These are phyloP conservation scores for Cercospora brassicicola DNA, from an alignment of 2,329 filamentous ascomycete genomes.

Conservation along the genomic window DNA sequence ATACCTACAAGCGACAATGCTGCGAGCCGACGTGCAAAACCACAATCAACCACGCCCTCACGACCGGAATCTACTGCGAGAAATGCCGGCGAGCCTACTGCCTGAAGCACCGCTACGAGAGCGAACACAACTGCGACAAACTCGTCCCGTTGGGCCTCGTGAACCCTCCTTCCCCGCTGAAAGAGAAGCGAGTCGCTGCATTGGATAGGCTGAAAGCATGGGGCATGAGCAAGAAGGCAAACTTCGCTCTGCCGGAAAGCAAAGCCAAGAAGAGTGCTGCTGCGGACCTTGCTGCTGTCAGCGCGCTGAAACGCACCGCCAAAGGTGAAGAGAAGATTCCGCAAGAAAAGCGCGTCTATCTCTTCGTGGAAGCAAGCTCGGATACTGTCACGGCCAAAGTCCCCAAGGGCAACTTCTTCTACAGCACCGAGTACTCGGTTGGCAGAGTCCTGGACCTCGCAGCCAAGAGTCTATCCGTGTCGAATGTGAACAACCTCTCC, in stretches of 20 bases:
- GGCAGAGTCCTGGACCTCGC: conserved; percentile 78
- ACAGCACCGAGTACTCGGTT: conserved; percentile 75
- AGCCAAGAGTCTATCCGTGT: conserved; percentile 72
- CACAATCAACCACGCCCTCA: conserved; percentile 66
- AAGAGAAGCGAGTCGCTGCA: conserved; percentile 69
- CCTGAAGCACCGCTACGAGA: conserved; percentile 70
- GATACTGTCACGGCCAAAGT: conserved; percentile 81
- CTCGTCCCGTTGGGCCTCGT: conserved; percentile 62
- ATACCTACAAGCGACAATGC: conserved; percentile 68
- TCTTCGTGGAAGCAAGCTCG: conserved; percentile 86
- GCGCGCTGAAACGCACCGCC: conserved; percentile 77
- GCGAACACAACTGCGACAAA: conserved; percentile 83
- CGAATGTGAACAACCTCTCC: conserved; percentile 80
- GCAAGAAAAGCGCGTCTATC: conserved; percentile 80
- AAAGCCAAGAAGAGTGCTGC: conserved; percentile 55
- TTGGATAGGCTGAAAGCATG: conserved; percentile 76
- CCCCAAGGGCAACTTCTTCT: conserved; percentile 60
- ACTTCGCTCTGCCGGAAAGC: conserved; percentile 57
- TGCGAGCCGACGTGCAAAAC: conserved; percentile 67
- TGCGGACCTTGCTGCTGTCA: conserved; percentile 67
- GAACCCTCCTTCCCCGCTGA: conserved; percentile 48
- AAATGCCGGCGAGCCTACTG: conserved; percentile 74
- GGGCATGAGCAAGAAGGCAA: conserved; percentile 65
- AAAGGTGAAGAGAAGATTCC: conserved; percentile 86
- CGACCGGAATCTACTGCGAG: conserved; percentile 69